These are phyloP conservation scores for Naganishia kalamii DNA, from an alignment of 768 basidiomycete species.

Conservation along the genomic window DNA sequence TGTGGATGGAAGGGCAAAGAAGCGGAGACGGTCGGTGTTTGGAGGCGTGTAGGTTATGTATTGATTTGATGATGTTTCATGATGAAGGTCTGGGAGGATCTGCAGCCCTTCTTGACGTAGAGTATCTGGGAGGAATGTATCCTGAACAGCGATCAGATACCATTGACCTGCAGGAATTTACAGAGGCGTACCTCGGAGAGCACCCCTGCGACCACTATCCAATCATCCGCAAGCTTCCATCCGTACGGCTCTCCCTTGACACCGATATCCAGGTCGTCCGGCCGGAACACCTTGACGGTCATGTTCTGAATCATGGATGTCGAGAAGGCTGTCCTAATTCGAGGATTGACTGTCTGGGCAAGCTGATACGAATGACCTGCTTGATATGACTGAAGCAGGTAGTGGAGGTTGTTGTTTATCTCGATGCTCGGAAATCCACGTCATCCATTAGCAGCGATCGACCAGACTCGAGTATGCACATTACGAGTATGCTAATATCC, in stretches of 20 bases:
- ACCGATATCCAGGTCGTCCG: background rate
- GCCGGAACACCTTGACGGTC: constrained; percentile 1
- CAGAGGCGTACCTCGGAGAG: background rate
- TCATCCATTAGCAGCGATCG: background rate
- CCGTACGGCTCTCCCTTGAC: background rate
- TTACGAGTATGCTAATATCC: no score
- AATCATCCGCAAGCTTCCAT: constrained; percentile 8
- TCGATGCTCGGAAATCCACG: background rate
- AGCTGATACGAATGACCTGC: no score
- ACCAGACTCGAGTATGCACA: background rate
- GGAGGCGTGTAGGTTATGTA: constrained; percentile 57
- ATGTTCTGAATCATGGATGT: no score
- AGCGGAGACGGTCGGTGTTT: constrained; percentile 56
- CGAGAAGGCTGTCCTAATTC: no score
- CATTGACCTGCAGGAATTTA: background rate
- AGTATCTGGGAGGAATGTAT: background rate
- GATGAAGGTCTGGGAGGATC: background rate
- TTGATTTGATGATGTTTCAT: background rate
- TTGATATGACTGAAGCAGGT: background rate
- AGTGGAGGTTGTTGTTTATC: no score
- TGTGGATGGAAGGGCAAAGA: constrained; percentile 55
- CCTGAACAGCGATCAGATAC: background rate
- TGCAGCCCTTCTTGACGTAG: background rate
- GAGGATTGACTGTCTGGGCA: no score
- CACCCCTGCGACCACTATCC: background rate